Evolutionary conservation across 306 rosid species (phyloP).

Genomic region (Boehmeria nivea): DNA sequence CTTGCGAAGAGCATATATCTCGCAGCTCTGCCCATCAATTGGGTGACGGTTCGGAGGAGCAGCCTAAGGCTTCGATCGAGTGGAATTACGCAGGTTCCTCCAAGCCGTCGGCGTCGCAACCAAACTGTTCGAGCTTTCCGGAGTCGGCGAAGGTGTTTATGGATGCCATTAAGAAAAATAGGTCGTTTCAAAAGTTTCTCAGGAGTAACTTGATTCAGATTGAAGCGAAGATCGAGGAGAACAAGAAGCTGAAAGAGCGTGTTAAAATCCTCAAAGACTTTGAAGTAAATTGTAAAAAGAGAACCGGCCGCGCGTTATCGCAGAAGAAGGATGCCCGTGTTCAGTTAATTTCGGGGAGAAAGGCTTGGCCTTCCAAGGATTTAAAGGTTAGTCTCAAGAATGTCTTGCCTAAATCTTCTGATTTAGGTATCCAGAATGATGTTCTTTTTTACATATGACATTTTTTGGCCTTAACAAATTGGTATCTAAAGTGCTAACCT

Average conservation of each 20-base stretch:
- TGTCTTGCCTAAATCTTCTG: not conserved
- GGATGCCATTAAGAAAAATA: constrained; percentile 76
- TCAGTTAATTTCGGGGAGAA: constrained; percentile 64
- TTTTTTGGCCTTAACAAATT: too few relatives aligned
- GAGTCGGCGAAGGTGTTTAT: constrained; percentile 52
- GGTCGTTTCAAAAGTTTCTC: constrained; percentile 58
- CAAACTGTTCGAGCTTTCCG: constrained; percentile 46
- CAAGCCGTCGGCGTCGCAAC: constrained; percentile 25
- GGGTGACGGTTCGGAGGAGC: constrained; percentile 20
- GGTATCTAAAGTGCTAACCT: not conserved
- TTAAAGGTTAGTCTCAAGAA: constrained; percentile 47
- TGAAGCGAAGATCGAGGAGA: constrained; percentile 82
- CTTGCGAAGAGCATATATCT: constrained; percentile 18
- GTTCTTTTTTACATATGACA: too few relatives aligned
- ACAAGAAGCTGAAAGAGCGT: constrained; percentile 45
- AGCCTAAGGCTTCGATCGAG: constrained; percentile 21
- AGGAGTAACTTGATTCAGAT: constrained; percentile 56
- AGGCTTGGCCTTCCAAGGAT: constrained; percentile 29
- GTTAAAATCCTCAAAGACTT: constrained; percentile 74
- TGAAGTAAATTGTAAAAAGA: constrained; percentile 58
- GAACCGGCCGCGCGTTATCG: constrained; percentile 63
- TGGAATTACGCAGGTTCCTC: constrained; percentile 26
- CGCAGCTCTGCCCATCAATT: constrained; percentile 10
- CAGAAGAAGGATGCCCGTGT: constrained; percentile 62
- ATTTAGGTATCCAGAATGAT: too few relatives aligned